These are phyloP conservation scores for Castanea crenata DNA, from an alignment of 306 rosid genomes.

Conservation along the genomic window DNA sequence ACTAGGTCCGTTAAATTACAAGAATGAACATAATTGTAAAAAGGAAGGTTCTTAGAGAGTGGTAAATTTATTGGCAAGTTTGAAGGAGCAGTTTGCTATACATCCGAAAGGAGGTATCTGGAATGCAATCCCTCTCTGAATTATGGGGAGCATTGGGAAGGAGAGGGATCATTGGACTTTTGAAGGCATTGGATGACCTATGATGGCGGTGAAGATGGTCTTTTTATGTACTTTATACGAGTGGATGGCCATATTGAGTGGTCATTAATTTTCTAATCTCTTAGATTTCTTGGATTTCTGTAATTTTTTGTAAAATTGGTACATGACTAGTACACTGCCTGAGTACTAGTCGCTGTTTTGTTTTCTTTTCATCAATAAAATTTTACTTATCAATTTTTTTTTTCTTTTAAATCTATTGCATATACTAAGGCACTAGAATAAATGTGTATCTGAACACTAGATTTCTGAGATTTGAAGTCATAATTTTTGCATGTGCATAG, in stretches of 20 bases:
- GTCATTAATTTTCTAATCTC: too few relatives aligned
- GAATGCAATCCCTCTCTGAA: too few relatives aligned
- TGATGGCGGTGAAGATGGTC: too few relatives aligned
- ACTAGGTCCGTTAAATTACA: not conserved
- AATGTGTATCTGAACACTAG: not conserved
- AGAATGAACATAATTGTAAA: not conserved
- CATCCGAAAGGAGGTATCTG: not conserved
- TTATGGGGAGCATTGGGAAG: too few relatives aligned
- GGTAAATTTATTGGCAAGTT: not conserved
- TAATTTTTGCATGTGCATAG: not conserved
- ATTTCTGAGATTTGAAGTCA: not conserved
- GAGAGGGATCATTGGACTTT: too few relatives aligned
- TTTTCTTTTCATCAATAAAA: not conserved
- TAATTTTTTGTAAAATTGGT: too few relatives aligned
- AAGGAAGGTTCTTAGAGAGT: not conserved
- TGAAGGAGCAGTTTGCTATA: not conserved
- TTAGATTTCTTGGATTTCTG: too few relatives aligned
- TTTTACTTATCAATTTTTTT: too few relatives aligned
- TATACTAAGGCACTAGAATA: not conserved
- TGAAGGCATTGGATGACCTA: too few relatives aligned
- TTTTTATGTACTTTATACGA: too few relatives aligned
- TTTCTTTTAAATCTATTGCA: not conserved
- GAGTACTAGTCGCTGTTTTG: slow-evolving; percentile 40
- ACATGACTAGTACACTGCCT: too few relatives aligned
- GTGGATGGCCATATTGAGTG: too few relatives aligned